Conservation (phyloP, 257 asterid genomes). For the Penstemon barbatus region DNA sequence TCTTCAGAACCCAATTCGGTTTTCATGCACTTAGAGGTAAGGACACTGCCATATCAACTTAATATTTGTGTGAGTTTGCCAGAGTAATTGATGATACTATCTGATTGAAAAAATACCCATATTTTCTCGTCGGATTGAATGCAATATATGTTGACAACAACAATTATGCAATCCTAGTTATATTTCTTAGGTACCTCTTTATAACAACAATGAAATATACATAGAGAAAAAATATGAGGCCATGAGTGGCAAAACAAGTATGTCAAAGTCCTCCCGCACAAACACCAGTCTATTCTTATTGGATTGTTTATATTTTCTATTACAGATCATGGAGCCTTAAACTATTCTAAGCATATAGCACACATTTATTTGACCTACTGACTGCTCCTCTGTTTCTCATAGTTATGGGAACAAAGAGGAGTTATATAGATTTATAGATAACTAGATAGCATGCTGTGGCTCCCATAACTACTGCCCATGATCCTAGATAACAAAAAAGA, state of each 20-base stretch:
- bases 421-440: background rate
- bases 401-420: background rate
- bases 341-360: background rate
- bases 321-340: background rate
- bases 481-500: background rate
- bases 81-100: background rate
- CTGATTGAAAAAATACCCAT: background rate
- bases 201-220: background rate
- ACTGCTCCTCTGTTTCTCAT: background rate
- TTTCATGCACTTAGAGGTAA: slow-evolving; percentile 11
- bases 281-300: background rate
- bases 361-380: background rate
- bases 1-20: background rate
- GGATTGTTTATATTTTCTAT: background rate
- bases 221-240: background rate
- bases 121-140: background rate
- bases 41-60: background rate
- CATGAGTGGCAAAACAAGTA: background rate
- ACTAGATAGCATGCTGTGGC: background rate
- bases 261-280: background rate
- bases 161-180: background rate
- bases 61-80: background rate
- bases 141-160: background rate
- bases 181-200: background rate
- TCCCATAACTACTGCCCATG: background rate